Base-by-base conservation (phyloP, 257 asterid genomes). In the Agastache rugosa region DNA sequence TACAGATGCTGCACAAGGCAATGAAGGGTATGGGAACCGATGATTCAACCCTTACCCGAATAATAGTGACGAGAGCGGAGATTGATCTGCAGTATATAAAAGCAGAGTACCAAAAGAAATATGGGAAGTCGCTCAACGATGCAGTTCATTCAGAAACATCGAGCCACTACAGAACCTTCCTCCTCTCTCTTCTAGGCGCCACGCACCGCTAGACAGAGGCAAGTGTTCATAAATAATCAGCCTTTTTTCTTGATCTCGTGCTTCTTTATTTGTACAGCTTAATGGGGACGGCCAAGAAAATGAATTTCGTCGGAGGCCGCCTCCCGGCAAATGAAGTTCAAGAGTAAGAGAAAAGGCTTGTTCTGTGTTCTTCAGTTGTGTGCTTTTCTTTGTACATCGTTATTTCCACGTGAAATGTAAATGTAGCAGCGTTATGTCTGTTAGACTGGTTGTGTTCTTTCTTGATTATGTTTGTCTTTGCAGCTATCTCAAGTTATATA, bases 21-120 rank as follows among this genome's bases (percentile, higher is more conserved):
- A 92, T 95, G 99, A 87, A 95, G 85, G 98, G 97, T 67, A 9
- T 92, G 78, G 99, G 99, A 75, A 95, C 98, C 6, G 75, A 89
- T 20, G 98, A 95, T 37, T 19, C 94, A 3, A 78, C 91, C 16
- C 91, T 95, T 25, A 86, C 59, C 53, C 84, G 99, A 71, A 77
- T 86, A 37, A 83, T 95, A 69, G 94, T 88, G 65, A 92, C 99
- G 0, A 85, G 99, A 76, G 81, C 97, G 5, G 99, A 95, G 86
- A 89, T 92, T 3, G 99, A 95, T 70, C 76, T 90, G 96, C 96
- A 89, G 65, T 92, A 89, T 39, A 85, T 92, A 75, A 92, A 89
- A 85, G 93, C 87, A 51, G 97, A 90, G 76, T 95, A 95, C 78
- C 88, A 84, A 23, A 90, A 81, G 89, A 89, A 89, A 45, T 77